phyloP scores from a whole-genome alignment of 768 basidiomycete species.

The Termitomyces sp. region DNA sequence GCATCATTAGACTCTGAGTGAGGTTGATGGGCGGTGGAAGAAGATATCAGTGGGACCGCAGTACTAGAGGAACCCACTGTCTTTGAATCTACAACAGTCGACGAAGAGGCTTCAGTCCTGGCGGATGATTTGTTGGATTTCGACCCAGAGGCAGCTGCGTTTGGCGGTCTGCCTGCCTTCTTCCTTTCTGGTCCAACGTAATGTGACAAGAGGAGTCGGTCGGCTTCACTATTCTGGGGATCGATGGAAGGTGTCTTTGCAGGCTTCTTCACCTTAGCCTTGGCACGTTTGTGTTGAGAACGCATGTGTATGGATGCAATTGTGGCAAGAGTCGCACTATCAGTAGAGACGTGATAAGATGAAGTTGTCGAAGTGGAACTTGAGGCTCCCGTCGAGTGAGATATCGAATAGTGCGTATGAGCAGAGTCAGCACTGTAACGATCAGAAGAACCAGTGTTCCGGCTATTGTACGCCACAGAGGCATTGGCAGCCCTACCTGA shows the following conservation, averaged over 20 bases:
- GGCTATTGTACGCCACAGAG: not conserved
- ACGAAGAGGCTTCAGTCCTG: slow-evolving; percentile 10
- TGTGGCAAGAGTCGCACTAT: slow-evolving; percentile 13
- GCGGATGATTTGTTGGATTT: slow-evolving; percentile 17
- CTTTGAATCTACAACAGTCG: not conserved
- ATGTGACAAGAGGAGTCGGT: slow-evolving; percentile 33
- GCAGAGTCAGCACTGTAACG: not conserved
- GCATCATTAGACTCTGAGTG: not conserved
- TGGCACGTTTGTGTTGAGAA: slow-evolving; percentile 16
- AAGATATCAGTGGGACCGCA: not conserved
- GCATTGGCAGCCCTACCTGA: not conserved
- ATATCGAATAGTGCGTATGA: not conserved
- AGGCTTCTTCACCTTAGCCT: slow-evolving; percentile 14
- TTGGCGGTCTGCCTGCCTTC: slow-evolving; percentile 33
- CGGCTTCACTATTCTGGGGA: slow-evolving; percentile 29
- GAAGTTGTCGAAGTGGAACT: slow-evolving; percentile 4
- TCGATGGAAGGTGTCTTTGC: slow-evolving; percentile 5
- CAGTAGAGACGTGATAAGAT: slow-evolving; percentile 4
- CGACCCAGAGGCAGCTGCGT: slow-evolving; percentile 18
- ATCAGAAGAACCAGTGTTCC: not conserved
- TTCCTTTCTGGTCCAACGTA: slow-evolving; percentile 45
- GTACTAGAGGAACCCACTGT: not conserved
- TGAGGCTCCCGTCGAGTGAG: not conserved
- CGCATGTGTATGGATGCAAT: slow-evolving; percentile 17
- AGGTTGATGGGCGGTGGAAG: not conserved